Evolutionary conservation across 179 eudicot species (phyloP), one percentile per base, ranked within the genome.

Genomic region (Corrigiola litoralis): DNA sequence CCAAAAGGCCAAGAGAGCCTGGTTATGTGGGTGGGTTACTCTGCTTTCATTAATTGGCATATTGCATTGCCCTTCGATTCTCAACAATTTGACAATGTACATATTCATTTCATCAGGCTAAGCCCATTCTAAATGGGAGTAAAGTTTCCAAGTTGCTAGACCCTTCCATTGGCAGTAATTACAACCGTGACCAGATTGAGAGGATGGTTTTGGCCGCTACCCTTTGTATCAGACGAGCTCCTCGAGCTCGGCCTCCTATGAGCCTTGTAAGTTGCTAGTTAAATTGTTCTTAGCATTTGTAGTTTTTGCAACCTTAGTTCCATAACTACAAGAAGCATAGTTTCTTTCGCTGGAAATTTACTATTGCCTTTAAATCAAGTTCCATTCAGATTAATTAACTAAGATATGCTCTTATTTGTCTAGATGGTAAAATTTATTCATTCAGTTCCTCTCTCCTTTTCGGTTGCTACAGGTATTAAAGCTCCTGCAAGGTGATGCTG

Each of bases 191-290:
- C 55, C 95, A 84, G 63, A 79, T 91, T 76, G 95, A 94, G 73
- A 79, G 77, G 69, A 88, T 94, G 96, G 80, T 81, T 77, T 80
- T 88, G 81, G 96, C 99, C 64, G 97, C 99, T 60, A 77, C 83
- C 23, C 92, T 94, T 38, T 94, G 97, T 61, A 80, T 88, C 69
- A 82, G 89, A 80, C 80, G 80, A 24, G 76, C 89, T 24, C 89
- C 96, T 42, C 81, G 85, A 65, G 84, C 92, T 70, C 87, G 98
- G 44, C 98, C 98, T 38, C 72, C 76, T 4, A 90, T 87, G 78
- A 76, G 75, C 79, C 73, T 71, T 62, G 98, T 92, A 75, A 83
- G 95, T 75, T 63, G 23, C 58, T 21, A 44, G 27, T 31, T 48
- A 7, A 36, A 37, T 42, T 18, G 28, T 34, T 27, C 20, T 24